Conservation (phyloP, 2,329 filamentous ascomycete genomes). For the Exophiala xenobiotica region DNA sequence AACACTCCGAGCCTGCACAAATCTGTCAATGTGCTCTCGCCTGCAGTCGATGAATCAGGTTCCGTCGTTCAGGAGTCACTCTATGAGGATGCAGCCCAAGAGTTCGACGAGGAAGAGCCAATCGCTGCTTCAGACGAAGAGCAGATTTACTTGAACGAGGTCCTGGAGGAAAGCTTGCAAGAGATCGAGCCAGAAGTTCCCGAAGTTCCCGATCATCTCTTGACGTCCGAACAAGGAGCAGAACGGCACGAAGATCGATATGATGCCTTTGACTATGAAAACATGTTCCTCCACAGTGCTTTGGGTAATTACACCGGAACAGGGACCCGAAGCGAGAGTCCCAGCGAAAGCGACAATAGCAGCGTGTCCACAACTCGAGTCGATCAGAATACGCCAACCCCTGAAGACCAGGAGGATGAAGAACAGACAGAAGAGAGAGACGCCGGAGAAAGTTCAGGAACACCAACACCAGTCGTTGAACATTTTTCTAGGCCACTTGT, state of each 20-base stretch:
- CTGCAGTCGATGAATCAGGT: conserved; percentile 11
- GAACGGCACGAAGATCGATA: conserved; percentile 87
- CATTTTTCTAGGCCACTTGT: conserved; percentile 10
- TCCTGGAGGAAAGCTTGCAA: conserved; percentile 41
- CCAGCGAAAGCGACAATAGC: conserved; percentile 26
- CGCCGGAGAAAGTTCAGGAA: conserved; percentile 5
- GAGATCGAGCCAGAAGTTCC: conserved; percentile 38
- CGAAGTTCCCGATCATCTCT: conserved; percentile 30
- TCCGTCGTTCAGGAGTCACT: conserved; percentile 36
- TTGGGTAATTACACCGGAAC: conserved; percentile 63
- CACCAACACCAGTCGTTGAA: conserved; percentile 27
- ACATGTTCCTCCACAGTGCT: conserved; percentile 91
- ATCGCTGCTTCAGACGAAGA: conserved; percentile 34
- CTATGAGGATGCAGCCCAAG: conserved; percentile 44
- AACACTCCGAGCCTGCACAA: conserved; percentile 29
- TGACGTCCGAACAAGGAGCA: conserved; percentile 48
- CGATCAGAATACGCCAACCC: conserved; percentile 24
- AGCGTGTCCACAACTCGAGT: conserved; percentile 27
- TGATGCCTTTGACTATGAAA: conserved; percentile 94
- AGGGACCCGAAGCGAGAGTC: conserved; percentile 23
- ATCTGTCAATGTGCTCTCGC: conserved; percentile 28
- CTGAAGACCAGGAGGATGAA: conserved; percentile 20
- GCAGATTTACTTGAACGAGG: conserved; percentile 55
- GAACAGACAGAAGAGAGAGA: conserved; percentile 23
- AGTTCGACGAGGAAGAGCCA: conserved; percentile 39